A percentile compares a stretch with the other conserved stretches of the same genome.
Evolutionary conservation across 352 stramenopile genomes (phyloP).

Genomic region (Phytophthora sp.): DNA sequence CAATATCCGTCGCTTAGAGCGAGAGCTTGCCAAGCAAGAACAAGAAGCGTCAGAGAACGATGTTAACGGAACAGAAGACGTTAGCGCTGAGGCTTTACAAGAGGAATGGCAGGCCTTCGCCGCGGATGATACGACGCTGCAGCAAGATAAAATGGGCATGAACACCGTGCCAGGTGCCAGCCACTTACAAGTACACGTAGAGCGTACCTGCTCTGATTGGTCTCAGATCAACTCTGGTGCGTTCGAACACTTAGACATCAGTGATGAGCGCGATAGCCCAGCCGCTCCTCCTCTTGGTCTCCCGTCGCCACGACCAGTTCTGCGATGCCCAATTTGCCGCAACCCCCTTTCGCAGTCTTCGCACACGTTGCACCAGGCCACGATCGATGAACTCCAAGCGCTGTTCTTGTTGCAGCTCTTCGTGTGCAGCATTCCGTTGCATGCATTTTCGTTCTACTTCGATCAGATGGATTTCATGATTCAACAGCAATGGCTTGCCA

Average conservation of each 20-base stretch:
- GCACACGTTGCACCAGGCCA: not conserved
- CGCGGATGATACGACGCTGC: not conserved
- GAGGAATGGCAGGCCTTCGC: not conserved
- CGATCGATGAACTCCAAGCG: not conserved
- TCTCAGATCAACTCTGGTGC: not conserved
- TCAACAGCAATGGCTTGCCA: not conserved
- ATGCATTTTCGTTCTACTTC: slow-evolving; percentile 12
- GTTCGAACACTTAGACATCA: not conserved
- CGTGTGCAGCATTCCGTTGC: not conserved
- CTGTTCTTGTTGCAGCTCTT: slow-evolving; percentile 5
- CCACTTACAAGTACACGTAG: not conserved
- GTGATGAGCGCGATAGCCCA: not conserved
- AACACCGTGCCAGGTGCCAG: not conserved
- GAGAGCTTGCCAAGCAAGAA: not conserved
- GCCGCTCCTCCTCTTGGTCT: not conserved
- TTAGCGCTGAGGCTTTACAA: not conserved
- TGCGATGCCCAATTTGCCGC: not conserved
- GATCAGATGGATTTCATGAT: slow-evolving; percentile 1
- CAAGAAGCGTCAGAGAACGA: not conserved
- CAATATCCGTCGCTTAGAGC: not conserved
- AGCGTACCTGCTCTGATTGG: not conserved
- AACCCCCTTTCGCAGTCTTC: not conserved
- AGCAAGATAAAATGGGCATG: not conserved
- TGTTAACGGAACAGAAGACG: not conserved
- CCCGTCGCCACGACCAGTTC: not conserved